Evolutionary conservation across 2,329 filamentous ascomycete genomes (phyloP).

Genomic region (Botrytis deweyae): DNA sequence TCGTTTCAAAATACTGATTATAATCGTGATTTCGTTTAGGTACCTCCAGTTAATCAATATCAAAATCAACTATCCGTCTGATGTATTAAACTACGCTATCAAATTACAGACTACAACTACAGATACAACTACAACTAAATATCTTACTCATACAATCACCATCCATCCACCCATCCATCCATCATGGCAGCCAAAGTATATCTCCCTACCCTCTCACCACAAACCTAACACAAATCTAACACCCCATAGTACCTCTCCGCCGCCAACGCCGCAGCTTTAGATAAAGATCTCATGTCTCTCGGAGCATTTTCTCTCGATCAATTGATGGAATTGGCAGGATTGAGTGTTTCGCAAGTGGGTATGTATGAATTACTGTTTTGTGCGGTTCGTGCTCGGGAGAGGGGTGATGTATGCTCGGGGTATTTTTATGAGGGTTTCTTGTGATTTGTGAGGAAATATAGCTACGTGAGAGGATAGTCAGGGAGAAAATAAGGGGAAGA

Average conservation of each 20-base stretch:
- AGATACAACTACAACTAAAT: neutral
- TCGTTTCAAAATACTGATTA: neutral
- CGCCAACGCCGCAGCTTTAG: constrained; percentile 83
- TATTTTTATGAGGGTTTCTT: neutral
- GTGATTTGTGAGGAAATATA: neutral
- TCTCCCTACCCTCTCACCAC: too few species aligned
- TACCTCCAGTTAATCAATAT: too few species aligned
- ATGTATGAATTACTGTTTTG: constrained; percentile 32
- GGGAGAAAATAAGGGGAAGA: too few species aligned
- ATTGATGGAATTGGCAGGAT: constrained; percentile 92
- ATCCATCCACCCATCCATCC: neutral
- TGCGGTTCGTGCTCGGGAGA: neutral
- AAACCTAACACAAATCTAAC: neutral
- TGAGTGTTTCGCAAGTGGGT: constrained; percentile 91
- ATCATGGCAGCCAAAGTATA: constrained; percentile 18
- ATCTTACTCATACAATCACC: neutral
- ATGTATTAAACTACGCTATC: neutral
- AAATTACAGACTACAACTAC: neutral
- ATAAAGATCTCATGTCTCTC: constrained; percentile 89
- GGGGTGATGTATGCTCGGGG: neutral
- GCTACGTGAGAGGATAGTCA: accelerated
- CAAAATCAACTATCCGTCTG: neutral
- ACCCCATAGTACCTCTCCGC: constrained; percentile 71
- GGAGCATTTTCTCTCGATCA: constrained; percentile 92
- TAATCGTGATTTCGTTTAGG: too few species aligned